Evolutionary conservation across 140 eudicot genomes (phyloP).

Genomic region (Oenanthe javanica): DNA sequence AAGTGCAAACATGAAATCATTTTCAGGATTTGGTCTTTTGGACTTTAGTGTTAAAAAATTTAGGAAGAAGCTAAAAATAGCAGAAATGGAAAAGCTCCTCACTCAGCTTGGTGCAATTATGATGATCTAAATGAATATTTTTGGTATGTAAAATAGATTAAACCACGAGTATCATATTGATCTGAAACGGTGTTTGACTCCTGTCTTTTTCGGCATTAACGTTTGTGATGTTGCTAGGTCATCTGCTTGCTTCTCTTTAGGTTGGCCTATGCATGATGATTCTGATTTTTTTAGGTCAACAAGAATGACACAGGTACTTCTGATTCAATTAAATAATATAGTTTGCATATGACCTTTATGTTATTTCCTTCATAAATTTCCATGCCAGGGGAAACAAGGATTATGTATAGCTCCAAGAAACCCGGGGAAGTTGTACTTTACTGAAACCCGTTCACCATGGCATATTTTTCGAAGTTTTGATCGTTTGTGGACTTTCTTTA

Average conservation of each 20-base stretch:
- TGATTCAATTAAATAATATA: background rate
- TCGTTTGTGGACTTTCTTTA: slow-evolving; percentile 88
- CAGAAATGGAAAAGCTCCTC: slow-evolving; percentile 83
- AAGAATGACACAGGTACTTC: slow-evolving; percentile 33
- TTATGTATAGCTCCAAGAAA: slow-evolving; percentile 33
- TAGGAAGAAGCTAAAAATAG: slow-evolving; percentile 89
- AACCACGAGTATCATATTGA: slow-evolving; percentile 4
- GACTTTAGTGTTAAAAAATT: slow-evolving; percentile 23
- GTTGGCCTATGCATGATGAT: slow-evolving; percentile 99
- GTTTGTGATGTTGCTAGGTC: slow-evolving; percentile 49
- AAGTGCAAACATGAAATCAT: slow-evolving; percentile 11
- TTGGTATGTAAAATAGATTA: slow-evolving; percentile 45
- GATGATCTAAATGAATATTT: slow-evolving; percentile 93
- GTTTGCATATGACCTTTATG: background rate
- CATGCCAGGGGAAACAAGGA: slow-evolving; percentile 55
- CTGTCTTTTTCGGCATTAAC: background rate
- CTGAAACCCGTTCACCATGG: slow-evolving; percentile 86
- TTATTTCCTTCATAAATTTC: slow-evolving; percentile 16
- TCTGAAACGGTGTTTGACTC: background rate
- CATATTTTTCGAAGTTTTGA: slow-evolving; percentile 89
- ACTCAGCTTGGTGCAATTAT: slow-evolving; percentile 95
- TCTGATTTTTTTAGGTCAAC: slow-evolving; percentile 82
- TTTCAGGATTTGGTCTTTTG: slow-evolving; percentile 8
- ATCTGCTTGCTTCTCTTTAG: slow-evolving; percentile 76
- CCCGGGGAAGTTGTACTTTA: slow-evolving; percentile 72